Conservation (phyloP, 208 protist genomes). For the Acanthamoeba comandoni region DNA sequence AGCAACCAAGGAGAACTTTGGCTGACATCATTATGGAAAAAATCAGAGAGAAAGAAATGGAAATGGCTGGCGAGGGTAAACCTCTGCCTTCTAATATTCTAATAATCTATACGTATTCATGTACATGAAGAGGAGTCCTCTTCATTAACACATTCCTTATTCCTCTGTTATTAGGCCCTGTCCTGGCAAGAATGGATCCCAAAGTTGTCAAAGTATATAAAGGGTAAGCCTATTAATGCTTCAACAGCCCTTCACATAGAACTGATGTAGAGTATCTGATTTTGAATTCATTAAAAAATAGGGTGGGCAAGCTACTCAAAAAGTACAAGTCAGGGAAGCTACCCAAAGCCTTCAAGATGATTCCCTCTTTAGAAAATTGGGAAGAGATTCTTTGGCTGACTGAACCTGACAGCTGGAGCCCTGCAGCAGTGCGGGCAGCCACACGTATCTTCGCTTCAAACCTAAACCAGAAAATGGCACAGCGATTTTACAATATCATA, state of each 20-base stretch:
- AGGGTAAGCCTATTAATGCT: slow-evolving; percentile 20
- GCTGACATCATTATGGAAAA: slow-evolving; percentile 77
- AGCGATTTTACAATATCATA: slow-evolving; percentile 97
- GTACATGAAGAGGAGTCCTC: background rate
- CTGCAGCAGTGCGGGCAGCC: slow-evolving; percentile 94
- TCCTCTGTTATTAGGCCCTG: background rate
- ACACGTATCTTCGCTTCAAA: slow-evolving; percentile 97
- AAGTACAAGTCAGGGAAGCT: slow-evolving; percentile 97
- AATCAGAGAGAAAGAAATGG: slow-evolving; percentile 67
- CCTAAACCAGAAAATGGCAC: slow-evolving; percentile 96
- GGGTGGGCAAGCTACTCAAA: slow-evolving; percentile 94
- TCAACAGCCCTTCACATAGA: too few relatives aligned
- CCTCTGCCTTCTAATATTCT: background rate
- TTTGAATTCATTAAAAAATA: too few relatives aligned
- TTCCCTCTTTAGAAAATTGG: slow-evolving; percentile 97
- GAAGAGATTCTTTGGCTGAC: slow-evolving; percentile 97
- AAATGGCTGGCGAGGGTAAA: slow-evolving; percentile 54
- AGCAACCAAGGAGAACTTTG: slow-evolving; percentile 60
- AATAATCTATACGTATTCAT: background rate
- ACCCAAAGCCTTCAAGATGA: slow-evolving; percentile 98
- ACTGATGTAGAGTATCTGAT: background rate
- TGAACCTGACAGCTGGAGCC: slow-evolving; percentile 95
- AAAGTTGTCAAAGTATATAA: slow-evolving; percentile 73
- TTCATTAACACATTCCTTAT: background rate
- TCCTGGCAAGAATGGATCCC: slow-evolving; percentile 39